These are phyloP conservation scores for Fusarium chuoi DNA, from an alignment of 2,329 filamentous ascomycete species.

Conservation along the genomic window DNA sequence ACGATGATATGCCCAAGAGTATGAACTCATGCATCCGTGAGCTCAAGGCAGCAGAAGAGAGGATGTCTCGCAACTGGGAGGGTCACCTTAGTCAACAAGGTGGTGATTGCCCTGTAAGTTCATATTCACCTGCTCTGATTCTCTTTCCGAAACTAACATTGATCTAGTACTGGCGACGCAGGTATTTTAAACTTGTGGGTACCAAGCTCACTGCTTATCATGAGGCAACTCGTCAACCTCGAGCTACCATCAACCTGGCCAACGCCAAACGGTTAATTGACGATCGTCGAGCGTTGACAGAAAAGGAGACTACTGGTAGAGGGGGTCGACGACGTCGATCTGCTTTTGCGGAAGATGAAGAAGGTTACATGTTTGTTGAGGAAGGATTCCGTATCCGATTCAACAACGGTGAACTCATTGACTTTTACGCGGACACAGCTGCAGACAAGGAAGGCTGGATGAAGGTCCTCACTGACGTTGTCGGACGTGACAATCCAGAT, in stretches of 20 bases:
- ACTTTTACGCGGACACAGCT: constrained; percentile 94
- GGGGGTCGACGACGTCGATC: constrained; percentile 87
- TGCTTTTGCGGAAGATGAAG: constrained; percentile 96
- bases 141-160: constrained; percentile 51
- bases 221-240: constrained; percentile 92
- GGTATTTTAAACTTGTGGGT: constrained; percentile 94
- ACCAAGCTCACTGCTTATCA: constrained; percentile 95
- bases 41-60: constrained; percentile 88
- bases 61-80: constrained; percentile 82
- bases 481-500: constrained; percentile 64
- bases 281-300: constrained; percentile 83
- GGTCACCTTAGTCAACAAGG: constrained; percentile 95
- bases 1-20: constrained; percentile 99
- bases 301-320: constrained; percentile 83
- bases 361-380: constrained; percentile 99
- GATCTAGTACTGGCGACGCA: constrained; percentile 90
- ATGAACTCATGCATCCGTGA: constrained; percentile 97
- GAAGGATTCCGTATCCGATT: constrained; percentile 99
- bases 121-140: too few species aligned
- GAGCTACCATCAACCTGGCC: constrained; percentile 94
- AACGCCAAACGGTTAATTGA: constrained; percentile 95
- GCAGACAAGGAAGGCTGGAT: constrained; percentile 95
- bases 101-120: constrained; percentile 93
- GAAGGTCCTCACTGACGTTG: constrained; percentile 80
- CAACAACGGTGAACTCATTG: constrained; percentile 97